Conservation (phyloP, 352 stramenopile genomes). For the Phytopythium montanum region DNA sequence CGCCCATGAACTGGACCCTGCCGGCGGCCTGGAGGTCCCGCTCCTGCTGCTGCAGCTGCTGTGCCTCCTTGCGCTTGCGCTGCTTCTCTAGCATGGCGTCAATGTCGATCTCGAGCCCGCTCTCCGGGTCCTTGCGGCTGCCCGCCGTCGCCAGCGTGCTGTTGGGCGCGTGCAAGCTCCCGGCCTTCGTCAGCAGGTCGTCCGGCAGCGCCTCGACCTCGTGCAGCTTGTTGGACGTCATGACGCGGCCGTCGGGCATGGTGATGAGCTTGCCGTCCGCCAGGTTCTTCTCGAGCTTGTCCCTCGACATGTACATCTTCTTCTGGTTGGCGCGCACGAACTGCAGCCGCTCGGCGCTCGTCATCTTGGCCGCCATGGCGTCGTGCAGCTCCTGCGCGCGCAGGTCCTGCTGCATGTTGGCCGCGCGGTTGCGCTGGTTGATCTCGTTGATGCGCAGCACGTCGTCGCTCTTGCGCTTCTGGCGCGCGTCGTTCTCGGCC, state of each 20-base stretch:
- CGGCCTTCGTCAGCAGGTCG: conserved; percentile 55
- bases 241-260: conserved; percentile 68
- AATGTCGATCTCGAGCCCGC: conserved; percentile 65
- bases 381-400: conserved; percentile 69
- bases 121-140: conserved; percentile 21
- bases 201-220: conserved; percentile 79
- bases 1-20: conserved; percentile 67
- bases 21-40: conserved; percentile 43
- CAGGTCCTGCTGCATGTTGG: conserved; percentile 82
- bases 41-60: conserved; percentile 34
- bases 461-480: conserved; percentile 76
- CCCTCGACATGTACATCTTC: conserved; percentile 81
- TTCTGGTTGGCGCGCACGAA: conserved; percentile 81
- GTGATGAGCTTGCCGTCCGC: conserved; percentile 68
- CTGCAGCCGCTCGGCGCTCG: conserved; percentile 74
- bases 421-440: conserved; percentile 76
- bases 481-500: conserved; percentile 63
- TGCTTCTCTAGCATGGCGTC: conserved; percentile 71
- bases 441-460: conserved; percentile 85
- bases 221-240: conserved; percentile 85
- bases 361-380: conserved; percentile 77
- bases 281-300: conserved; percentile 84
- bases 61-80: conserved; percentile 60
- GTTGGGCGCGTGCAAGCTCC: conserved; percentile 30
- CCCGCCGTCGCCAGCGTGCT: conserved; percentile 14